These are phyloP conservation scores for Acephala macrosclerotiorum DNA, from an alignment of 2,329 filamentous ascomycete genomes.

Conservation along the genomic window DNA sequence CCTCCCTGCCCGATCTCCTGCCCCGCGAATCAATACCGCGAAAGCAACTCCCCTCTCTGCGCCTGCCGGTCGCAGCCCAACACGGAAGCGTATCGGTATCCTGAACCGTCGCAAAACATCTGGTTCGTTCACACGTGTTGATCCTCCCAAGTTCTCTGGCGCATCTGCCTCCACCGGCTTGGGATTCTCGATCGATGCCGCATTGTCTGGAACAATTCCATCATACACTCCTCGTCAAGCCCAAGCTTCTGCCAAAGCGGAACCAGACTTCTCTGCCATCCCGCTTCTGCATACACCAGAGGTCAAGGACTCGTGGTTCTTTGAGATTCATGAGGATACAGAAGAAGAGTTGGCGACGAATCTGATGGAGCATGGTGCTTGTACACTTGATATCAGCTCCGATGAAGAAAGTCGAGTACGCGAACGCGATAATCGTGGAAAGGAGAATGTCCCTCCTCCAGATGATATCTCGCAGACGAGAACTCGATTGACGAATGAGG, in stretches of 20 bases:
- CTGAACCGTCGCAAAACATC: conserved; percentile 71
- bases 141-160: conserved; percentile 69
- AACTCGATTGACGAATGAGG: conserved; percentile 25
- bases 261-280: conserved; percentile 27
- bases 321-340: conserved; percentile 93
- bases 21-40: conserved; percentile 52
- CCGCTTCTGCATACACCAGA: conserved; percentile 52
- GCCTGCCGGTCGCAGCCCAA: conserved; percentile 84
- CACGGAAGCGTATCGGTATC: conserved; percentile 74
- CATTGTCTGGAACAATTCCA: conserved; percentile 78
- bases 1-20: conserved; percentile 62
- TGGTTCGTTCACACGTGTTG: conserved; percentile 71
- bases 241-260: conserved; percentile 36
- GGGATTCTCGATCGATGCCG: conserved; percentile 86
- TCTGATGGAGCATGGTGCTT: conserved; percentile 88
- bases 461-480: conserved; percentile 68
- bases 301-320: conserved; percentile 78
- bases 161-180: conserved; percentile 54
- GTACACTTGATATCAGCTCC: conserved; percentile 85
- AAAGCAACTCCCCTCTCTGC: conserved; percentile 64
- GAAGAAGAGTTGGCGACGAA: conserved; percentile 91
- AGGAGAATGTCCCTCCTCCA: conserved; percentile 89
- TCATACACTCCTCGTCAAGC: conserved; percentile 57
- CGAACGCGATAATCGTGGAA: conserved; percentile 71
- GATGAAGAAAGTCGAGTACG: conserved; percentile 74